Evolutionary conservation across 192 early-diverging fungal species (phyloP), one percentile per base, ranked within the genome.

Genomic region (Backusella mclennaniae): DNA sequence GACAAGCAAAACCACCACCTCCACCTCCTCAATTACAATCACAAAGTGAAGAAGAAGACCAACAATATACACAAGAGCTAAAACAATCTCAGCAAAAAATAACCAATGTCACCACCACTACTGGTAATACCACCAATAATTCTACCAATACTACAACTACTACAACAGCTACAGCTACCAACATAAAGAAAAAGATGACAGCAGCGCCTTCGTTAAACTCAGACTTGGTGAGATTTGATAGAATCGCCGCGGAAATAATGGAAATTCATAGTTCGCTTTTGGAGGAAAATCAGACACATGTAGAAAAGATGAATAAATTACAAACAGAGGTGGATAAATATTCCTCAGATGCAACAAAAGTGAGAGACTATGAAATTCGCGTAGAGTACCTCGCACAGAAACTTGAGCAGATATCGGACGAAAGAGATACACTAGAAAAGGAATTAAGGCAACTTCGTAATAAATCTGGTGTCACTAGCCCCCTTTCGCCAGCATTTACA

Each of bases 321-420:
- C 36, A 79, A 71, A 1, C 33, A 26, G 52, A 79, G n/a, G 67
- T 79, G 6, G 78, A 79, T 31, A 69, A 36, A 6, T 71, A 35
- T 35, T 52, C 66, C 2, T 73, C 67, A 4, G 73, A 79, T 42
- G 21, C 66, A 19, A 79, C 78, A 6, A 79, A 79, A 33, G 73
- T 69, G n/a, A 26, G 78, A 31, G 78, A 79, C 35, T 75, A 74
- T 41, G 78, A 79, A 66, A 79, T 79, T 21, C 72, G 78, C 36
- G 78, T 79, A 19, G 78, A 79, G 44, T 79, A 79, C 35, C 49
- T 79, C 8, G 68, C 78, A 3, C 71, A 73, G n/a, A 79, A 79
- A 63, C 49, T 79, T n/a, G 78, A 79, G 21, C 78, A 79, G 33
- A 35, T 79, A 17, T 73, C 78, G 1, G 78, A 79, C 35, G 73